Base-by-base conservation (phyloP, 371 early-diverging fungal species). In the Mortierella sp. region DNA sequence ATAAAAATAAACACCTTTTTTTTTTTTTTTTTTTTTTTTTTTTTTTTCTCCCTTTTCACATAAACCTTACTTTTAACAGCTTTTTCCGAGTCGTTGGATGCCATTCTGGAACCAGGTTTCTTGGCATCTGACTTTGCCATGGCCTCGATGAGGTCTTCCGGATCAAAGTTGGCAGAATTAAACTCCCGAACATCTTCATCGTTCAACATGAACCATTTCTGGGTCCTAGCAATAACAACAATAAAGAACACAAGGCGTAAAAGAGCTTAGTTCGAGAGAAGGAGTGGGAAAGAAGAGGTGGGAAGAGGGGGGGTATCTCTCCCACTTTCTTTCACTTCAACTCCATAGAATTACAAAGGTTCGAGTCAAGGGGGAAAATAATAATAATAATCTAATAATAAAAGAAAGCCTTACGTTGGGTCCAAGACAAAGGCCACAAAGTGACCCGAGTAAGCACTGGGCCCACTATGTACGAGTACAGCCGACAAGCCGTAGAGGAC, bases 401-500 rank as follows among this genome's bases (percentile, higher is more conserved):
- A 37, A 18, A 45, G 15, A 30, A 25, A 16, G 16, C 19, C 72
- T 21, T 60, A 67, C 73, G n/a, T 25, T 52, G 56, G 59, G 43
- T 77, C 69, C n/a, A 68, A 62, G 25, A 80, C 74, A 70, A 80
- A 70, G 11, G 80, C 81, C 44, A 75, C 46, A 63, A 84, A 85
- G 50, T 85, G 85, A 7, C 85, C 85, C 23, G 83, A 81, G 45
- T 85, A 76, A 5, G 86, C 81, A 12, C 80, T 75, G 26, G 74
- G 58, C 23, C 85, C 85, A 47, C 77, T 80, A 62, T 85, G 85
- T 18, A 85, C 67, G n/a, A 85, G 80, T 23, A 85, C 84, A 3
- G 81, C 84, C 15, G 74, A 60, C 21, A 85, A 67, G 12, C 85
- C 83, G 48, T 85, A 85, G 11, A 74, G 26, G 0, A 48, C 62